These are phyloP conservation scores for Spiromastix sp. DNA, from an alignment of 2,329 filamentous ascomycete genomes.

Conservation along the genomic window DNA sequence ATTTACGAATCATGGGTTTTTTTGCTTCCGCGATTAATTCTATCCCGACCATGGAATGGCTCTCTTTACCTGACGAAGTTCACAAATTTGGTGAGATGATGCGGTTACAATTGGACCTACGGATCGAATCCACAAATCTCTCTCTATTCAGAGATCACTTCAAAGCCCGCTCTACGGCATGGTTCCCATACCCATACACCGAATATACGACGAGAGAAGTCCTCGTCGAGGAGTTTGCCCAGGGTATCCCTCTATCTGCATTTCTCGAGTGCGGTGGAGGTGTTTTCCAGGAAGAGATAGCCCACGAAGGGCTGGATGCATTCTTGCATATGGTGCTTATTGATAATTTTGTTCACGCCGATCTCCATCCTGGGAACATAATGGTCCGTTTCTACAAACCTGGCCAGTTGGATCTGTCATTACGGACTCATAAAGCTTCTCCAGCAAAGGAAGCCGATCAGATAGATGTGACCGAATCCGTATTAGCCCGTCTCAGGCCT, in stretches of 20 bases:
- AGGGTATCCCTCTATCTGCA: slow-evolving; percentile 81
- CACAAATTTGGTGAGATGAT: slow-evolving; percentile 96
- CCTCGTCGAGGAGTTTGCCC: slow-evolving; percentile 88
- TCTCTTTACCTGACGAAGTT: slow-evolving; percentile 91
- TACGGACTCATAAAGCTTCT: slow-evolving; percentile 35
- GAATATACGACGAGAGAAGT: slow-evolving; percentile 90
- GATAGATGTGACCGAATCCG: slow-evolving; percentile 68
- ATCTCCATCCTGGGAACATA: slow-evolving; percentile 94
- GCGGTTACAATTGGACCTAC: slow-evolving; percentile 88
- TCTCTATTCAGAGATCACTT: slow-evolving; percentile 82
- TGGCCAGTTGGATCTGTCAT: slow-evolving; percentile 55
- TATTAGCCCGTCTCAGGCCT: slow-evolving; percentile 69
- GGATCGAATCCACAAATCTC: slow-evolving; percentile 88
- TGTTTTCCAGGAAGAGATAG: slow-evolving; percentile 86
- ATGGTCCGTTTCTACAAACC: slow-evolving; percentile 98
- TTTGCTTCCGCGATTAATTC: slow-evolving; percentile 76
- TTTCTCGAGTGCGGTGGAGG: slow-evolving; percentile 89
- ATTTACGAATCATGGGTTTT: slow-evolving; percentile 86
- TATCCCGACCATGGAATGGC: slow-evolving; percentile 92
- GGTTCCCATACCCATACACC: slow-evolving; percentile 89
- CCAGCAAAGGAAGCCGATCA: slow-evolving; percentile 16
- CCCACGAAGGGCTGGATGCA: slow-evolving; percentile 86
- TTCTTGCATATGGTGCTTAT: slow-evolving; percentile 94
- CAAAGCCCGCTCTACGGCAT: slow-evolving; percentile 78
- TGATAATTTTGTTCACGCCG: slow-evolving; percentile 95